Evolutionary conservation across 2,329 filamentous ascomycete genomes (phyloP), one percentile per base, ranked within the genome.

Genomic region (Colletotrichum lentis): DNA sequence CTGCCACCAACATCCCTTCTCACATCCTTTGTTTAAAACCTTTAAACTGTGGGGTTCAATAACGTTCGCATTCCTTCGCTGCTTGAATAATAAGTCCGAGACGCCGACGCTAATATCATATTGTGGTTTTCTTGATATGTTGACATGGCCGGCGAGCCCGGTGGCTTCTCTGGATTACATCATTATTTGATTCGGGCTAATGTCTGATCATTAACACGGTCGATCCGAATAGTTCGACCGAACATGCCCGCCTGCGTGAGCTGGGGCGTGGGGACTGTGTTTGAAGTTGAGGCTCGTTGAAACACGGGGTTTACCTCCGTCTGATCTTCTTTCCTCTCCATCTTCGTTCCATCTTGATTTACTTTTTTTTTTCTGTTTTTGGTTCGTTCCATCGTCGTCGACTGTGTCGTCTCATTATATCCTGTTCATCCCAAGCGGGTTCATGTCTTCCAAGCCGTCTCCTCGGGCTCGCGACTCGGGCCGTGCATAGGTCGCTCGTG

Each of bases 361-460:
- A n/a, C 31, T 16, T 63, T 61, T 58, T 22, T 46, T 41, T 41
- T 68, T 37, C 14, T 56, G 31, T 68, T 31, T 54, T 55, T 54
- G 35, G 50, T 67, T 62, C 64, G 22, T 47, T 70, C 52, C 54
- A 55, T 57, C 7, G 39, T 35, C 35, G 20, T 31, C 43, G 37
- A 22, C 18, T 27, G 56, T 39, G n/a, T 62, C 62, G 57, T 70
- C 56, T 54, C 56, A 61, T 57, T 77, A 85, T 79, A 86, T 82
- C 73, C 81, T 80, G 75, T 88, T 87, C 84, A 88, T 86, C 62
- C 80, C 83, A 24, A 88, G 77, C 3, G 85, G 85, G 72, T 88
- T 85, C 76, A 85, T 82, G 61, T 80, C 78, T 55, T 81, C 79
- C 52, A 79, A 71, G 39, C 73, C 67, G 60, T 70, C 43, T 71